Percentiles rank a stretch among this genome's conserved stretches.
These are phyloP conservation scores for Ceratocystiopsis sp. DNA, from an alignment of 2,329 filamentous ascomycete species.

Conservation along the genomic window DNA sequence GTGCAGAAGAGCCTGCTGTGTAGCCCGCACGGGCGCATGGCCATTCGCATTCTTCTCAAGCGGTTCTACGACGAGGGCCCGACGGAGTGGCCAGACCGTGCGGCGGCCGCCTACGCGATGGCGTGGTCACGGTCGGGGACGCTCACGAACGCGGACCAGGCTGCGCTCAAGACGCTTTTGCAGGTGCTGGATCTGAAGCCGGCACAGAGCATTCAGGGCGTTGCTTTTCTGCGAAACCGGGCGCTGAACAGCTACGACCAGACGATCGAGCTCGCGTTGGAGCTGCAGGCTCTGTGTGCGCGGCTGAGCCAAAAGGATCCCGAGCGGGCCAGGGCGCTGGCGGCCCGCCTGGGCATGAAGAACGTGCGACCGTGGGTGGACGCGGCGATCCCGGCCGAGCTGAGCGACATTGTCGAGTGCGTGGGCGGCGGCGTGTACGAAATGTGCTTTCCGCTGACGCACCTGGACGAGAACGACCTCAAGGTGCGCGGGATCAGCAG, in stretches of 20 bases:
- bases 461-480: constrained; percentile 7
- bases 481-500: constrained; percentile 8
- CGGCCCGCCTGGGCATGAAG: constrained; percentile 7
- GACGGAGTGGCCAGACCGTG: constrained; percentile 5
- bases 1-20: constrained; percentile 3
- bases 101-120: constrained; percentile 5
- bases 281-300: constrained; percentile 7
- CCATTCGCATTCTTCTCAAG: constrained; percentile 6
- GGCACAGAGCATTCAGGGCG: too few species aligned
- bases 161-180: neutral
- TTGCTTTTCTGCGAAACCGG: neutral
- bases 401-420: constrained; percentile 10
- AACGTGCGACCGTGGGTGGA: constrained; percentile 5
- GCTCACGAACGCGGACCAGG: constrained; percentile 6
- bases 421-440: constrained; percentile 10
- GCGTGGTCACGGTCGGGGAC: constrained; percentile 7
- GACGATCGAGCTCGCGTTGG: constrained; percentile 4
- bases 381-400: constrained; percentile 6
- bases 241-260: constrained; percentile 4
- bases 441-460: constrained; percentile 11
- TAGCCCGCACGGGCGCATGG: constrained; percentile 1
- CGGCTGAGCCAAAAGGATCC: constrained; percentile 6
- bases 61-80: constrained; percentile 1
- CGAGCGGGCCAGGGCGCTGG: constrained; percentile 2
- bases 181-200: too few species aligned